These are phyloP conservation scores for Debaryomyces coudertii DNA, from an alignment of 1,139 yeast genomes.

Conservation along the genomic window DNA sequence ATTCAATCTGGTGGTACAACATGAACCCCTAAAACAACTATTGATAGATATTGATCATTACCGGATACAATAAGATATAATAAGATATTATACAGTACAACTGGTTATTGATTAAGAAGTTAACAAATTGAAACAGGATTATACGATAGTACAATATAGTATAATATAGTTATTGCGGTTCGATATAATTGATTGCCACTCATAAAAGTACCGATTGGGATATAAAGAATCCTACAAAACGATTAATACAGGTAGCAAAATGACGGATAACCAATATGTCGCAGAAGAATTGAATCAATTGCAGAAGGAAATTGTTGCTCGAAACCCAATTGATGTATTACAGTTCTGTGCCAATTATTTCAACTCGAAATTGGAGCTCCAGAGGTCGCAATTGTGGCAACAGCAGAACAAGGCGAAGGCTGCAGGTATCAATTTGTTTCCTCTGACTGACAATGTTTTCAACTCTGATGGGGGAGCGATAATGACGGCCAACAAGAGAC, in stretches of 20 bases:
- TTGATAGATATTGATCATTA: background rate
- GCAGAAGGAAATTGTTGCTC: conserved; percentile 61
- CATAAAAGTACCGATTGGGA: background rate
- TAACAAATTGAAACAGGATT: conserved; percentile 1
- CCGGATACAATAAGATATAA: background rate
- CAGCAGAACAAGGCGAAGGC: conserved; percentile 55
- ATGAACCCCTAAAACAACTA: background rate
- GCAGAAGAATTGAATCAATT: conserved; percentile 61
- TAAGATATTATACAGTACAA: background rate
- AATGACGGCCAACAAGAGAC: conserved; percentile 33
- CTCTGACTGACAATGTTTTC: conserved; percentile 35
- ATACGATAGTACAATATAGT: conserved; percentile 3
- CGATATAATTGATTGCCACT: background rate
- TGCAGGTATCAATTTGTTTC: conserved; percentile 57
- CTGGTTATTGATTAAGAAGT: background rate
- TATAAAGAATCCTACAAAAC: background rate
- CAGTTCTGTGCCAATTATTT: conserved; percentile 80
- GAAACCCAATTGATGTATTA: conserved; percentile 68
- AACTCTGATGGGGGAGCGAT: conserved; percentile 26
- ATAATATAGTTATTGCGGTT: background rate
- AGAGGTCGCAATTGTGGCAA: conserved; percentile 58
- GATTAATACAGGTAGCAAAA: background rate
- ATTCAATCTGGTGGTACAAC: background rate
- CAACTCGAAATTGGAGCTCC: conserved; percentile 60
- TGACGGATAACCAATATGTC: conserved; percentile 1